A percentile compares a stretch with the other conserved stretches of the same genome.
Conservation (phyloP, 192 early-diverging fungal species). For the Pilaira anomala region DNA sequence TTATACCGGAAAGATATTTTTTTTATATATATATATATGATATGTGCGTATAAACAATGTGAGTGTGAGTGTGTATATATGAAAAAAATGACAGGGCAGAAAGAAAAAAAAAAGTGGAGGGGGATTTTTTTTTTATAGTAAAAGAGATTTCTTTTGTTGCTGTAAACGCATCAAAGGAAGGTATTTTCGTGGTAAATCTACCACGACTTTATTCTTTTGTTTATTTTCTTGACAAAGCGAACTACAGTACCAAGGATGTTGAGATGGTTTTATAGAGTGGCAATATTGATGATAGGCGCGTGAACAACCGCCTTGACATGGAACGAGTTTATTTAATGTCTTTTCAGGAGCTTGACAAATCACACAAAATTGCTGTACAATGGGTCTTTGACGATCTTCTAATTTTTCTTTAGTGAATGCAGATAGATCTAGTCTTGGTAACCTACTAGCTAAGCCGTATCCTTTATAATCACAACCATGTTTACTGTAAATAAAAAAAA, state of each 20-base stretch:
- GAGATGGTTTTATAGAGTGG: background rate
- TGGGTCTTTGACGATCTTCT: slow-evolving; percentile 14
- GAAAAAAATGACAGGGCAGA: too few species aligned
- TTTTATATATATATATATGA: too few species aligned
- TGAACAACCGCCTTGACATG: slow-evolving; percentile 24
- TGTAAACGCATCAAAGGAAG: slow-evolving; percentile 21
- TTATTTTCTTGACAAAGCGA: slow-evolving; percentile 13
- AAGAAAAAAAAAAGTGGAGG: too few species aligned
- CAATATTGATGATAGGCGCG: slow-evolving; percentile 23
- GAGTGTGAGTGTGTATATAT: too few species aligned
- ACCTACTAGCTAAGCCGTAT: slow-evolving; percentile 21
- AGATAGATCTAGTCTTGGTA: slow-evolving; percentile 25
- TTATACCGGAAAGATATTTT: too few species aligned
- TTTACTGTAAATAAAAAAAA: slow-evolving; percentile 18
- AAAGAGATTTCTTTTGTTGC: background rate
- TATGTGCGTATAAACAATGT: too few species aligned
- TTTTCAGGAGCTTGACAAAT: slow-evolving; percentile 13
- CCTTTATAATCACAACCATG: slow-evolving; percentile 35
- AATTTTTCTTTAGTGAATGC: slow-evolving; percentile 18
- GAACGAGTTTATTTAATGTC: slow-evolving; percentile 1
- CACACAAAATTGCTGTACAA: slow-evolving; percentile 26
- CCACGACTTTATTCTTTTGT: slow-evolving; percentile 18
- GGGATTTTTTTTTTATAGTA: too few species aligned
- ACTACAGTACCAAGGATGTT: slow-evolving; percentile 18
- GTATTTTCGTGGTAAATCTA: slow-evolving; percentile 29